Base-by-base conservation (phyloP, 2,329 filamentous ascomycete species). In the Fusarium falciforme region DNA sequence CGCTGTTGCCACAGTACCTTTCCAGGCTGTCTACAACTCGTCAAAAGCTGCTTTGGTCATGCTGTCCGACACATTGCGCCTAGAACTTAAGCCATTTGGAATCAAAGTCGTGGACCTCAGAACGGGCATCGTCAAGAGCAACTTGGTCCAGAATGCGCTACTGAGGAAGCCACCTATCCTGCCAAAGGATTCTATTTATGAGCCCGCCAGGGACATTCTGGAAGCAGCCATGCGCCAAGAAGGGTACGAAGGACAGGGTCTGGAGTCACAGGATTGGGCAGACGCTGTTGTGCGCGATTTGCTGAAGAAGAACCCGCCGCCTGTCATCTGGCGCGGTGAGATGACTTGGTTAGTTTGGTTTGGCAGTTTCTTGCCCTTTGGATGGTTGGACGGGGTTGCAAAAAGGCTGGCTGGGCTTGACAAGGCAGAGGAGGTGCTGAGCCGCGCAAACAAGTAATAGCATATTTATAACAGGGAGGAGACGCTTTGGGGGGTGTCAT, bases 51-150 rank as follows among this genome's bases (percentile, higher is more conserved):
- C 78, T 1, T 14, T 76, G 14, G 64, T 66, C 5, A 72, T 62
- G 61, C 35, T 80, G 5, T 75, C 77, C 1, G 77, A 80, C 33
- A 75, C 74, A 0, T 61, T 80, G 31, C 76, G 77, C 1, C 49
- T 81, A 0, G 80, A 82, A 68, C 76, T 81, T 2, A 47, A 61
- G 3, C 75, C 79, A 0, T 77, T 82, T 4, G 75, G 77, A 4
- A 64, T 82, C 27, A 70, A 63, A 9, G 79, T 81, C 8, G 33
- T 58, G 2, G 54, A 58, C 1, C 20, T 58, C 0, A 36, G 33
- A 33, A 38, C 33, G 5, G 54, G 31, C 14, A 17, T 36, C 16
- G 54, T 58, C 8, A 22, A 36, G 20, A 58, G 12, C 54, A 58
- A 58, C 22, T 8, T 58, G 20, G 9, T 58, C 54, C 14, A 36